These are phyloP conservation scores for Halenospora varia DNA, from an alignment of 495 filamentous ascomycete genomes.

Conservation along the genomic window DNA sequence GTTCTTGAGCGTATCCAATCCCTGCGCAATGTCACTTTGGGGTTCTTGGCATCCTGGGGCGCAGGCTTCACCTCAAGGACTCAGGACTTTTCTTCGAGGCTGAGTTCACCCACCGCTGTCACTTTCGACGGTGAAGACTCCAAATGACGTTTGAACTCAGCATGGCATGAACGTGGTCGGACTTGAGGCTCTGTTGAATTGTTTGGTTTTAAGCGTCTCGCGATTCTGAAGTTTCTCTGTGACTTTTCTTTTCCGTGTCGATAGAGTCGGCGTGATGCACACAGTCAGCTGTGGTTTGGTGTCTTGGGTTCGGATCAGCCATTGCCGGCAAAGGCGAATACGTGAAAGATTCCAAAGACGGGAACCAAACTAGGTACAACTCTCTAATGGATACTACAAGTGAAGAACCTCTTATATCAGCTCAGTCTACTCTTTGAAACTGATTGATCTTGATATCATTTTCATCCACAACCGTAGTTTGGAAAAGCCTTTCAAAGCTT, in stretches of 20 bases:
- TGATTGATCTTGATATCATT: background rate
- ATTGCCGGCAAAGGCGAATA: too few species aligned
- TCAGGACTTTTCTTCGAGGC: background rate
- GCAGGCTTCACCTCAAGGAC: background rate
- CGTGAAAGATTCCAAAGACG: too few species aligned
- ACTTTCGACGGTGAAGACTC: slow-evolving; percentile 13
- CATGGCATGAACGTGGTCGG: background rate
- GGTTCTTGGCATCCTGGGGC: background rate
- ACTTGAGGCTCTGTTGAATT: slow-evolving; percentile 7
- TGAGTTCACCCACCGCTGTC: background rate
- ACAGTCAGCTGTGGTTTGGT: too few species aligned
- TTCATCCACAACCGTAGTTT: too few species aligned
- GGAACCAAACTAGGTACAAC: too few species aligned
- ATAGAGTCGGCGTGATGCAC: too few species aligned
- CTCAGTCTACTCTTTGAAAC: too few species aligned
- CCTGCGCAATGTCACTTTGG: background rate
- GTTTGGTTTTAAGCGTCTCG: background rate
- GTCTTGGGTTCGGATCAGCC: too few species aligned
- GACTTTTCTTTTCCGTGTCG: too few species aligned
- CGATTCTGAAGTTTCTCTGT: slow-evolving; percentile 10
- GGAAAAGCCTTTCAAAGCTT: background rate
- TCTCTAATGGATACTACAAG: too few species aligned
- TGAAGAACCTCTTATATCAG: too few species aligned
- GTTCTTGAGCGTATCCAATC: slow-evolving; percentile 6
- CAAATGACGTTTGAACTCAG: background rate